phyloP scores from a whole-genome alignment of 768 basidiomycete species.

The Rhodotorula toruloides region DNA sequence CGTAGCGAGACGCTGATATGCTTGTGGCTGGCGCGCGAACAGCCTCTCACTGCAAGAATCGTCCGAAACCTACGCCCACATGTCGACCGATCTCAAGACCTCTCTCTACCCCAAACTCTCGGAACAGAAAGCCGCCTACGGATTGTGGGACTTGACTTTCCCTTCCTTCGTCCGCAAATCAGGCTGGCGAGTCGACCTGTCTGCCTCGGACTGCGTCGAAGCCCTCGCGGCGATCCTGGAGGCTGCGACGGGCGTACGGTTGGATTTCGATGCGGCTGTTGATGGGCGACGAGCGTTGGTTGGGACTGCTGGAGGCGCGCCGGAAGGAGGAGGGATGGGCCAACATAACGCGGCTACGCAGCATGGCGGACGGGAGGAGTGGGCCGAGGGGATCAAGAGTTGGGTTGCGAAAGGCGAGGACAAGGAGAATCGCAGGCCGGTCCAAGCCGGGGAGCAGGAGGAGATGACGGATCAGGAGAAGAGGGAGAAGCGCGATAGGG shows the following conservation, averaged over 20 bases:
- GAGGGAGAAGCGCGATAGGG: conserved; percentile 43
- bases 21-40: not conserved
- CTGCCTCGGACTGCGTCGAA: conserved; percentile 89
- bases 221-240: conserved; percentile 80
- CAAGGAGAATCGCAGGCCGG: conserved; percentile 41
- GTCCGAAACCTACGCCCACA: conserved; percentile 86
- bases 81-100: conserved; percentile 91
- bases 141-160: conserved; percentile 85
- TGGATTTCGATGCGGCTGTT: conserved; percentile 77
- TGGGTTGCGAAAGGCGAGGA: conserved; percentile 62
- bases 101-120: conserved; percentile 73
- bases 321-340: conserved; percentile 15
- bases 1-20: not conserved
- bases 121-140: conserved; percentile 87
- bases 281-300: conserved; percentile 54
- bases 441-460: conserved; percentile 53
- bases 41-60: conserved; percentile 93
- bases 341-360: conserved; percentile 34
- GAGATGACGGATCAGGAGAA: conserved; percentile 59
- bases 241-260: conserved; percentile 78
- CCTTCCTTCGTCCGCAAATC: conserved; percentile 88
- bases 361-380: conserved; percentile 43
- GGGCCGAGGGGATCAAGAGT: conserved; percentile 57
- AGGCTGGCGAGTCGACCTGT: conserved; percentile 82
- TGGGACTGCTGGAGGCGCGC: conserved; percentile 49